Evolutionary conservation across 345 rosid genomes (phyloP).

Genomic region (Angophora floribunda): DNA sequence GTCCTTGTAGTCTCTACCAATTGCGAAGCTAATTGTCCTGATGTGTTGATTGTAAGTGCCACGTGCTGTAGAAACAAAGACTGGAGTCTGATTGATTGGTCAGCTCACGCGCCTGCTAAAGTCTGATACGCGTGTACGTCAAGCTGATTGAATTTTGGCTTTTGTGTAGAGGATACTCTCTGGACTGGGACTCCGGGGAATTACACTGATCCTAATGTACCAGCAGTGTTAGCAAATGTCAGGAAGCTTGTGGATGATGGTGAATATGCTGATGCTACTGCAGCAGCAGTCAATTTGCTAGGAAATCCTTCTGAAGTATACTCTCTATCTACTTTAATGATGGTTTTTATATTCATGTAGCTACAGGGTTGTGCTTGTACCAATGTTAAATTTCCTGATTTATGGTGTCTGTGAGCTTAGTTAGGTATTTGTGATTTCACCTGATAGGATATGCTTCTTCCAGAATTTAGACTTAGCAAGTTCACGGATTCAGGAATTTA

Average conservation of each 20-base stretch:
- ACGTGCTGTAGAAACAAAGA: not conserved
- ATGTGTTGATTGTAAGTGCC: not conserved
- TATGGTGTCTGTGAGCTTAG: not conserved
- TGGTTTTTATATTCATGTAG: not conserved
- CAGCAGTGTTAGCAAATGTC: slow-evolving; percentile 47
- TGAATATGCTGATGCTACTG: slow-evolving; percentile 56
- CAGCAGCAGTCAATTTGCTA: slow-evolving; percentile 44
- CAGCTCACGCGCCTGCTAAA: not conserved
- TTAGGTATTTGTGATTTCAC: not conserved
- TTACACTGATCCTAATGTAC: slow-evolving; percentile 56
- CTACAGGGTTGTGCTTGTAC: not conserved
- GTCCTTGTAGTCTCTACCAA: not conserved
- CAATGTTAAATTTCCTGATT: not conserved
- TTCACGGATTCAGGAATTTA: not conserved
- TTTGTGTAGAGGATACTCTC: slow-evolving; percentile 62
- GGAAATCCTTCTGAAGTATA: slow-evolving; percentile 56
- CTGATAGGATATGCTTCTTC: not conserved
- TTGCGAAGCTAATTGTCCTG: not conserved
- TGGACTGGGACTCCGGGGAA: slow-evolving; percentile 80
- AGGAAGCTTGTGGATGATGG: slow-evolving; percentile 61
- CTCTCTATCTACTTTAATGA: not conserved
- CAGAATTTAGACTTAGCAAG: not conserved
- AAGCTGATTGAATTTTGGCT: not conserved
- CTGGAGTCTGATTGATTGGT: not conserved
- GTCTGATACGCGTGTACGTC: not conserved